Base-by-base conservation (phyloP, 1,284 basidiomycete genomes). In the Cryptococcus hybrid region DNA sequence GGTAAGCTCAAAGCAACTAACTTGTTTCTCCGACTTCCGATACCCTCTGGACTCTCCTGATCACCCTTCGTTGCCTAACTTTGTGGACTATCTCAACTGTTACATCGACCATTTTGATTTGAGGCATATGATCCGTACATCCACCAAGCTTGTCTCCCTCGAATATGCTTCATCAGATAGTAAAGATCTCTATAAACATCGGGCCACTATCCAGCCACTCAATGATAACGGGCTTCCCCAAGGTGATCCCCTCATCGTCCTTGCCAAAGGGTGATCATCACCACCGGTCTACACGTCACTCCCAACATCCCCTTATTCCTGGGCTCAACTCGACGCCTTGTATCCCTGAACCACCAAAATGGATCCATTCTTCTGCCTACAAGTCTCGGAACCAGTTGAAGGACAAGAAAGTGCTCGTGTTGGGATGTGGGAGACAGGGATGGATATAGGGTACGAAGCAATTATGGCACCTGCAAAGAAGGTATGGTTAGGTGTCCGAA, bases 391-490 rank as follows among this genome's bases (percentile, higher is more conserved):
- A 71, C 0, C 81, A 85, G 64, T 73, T 85, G 5, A 52, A 61
- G n/a, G 81, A 79, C 18, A 79, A 80, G 61, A 75, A 79, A 12
- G 80, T 86, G 18, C 77, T 85, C 72, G 80, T 86, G n/a, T 75
- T 86, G 30, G 85, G 85, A 0, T 82, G 80, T 3, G 86, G 86
- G 86, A 87, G 70, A 87, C 86, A 4, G 85, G 84, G 2, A 85
- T 86, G 84, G 85, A 87, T 66, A 75, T 87, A 42, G 84, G 71
- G 1, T 82, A 82, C 65, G 79, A 79, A 57, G 71, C 82, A 24
- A 82, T 83, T 35, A 83, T 85, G 63, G 81, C 82, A 2, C 79
- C 80, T 6, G 83, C 85, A 3, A 79, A 80, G 56, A 81, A 84
- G 64, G 83, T 84, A 1, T 80, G 83, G 38, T 74, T 87, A 47